Base-by-base conservation (phyloP, 2,329 filamentous ascomycete genomes). In the Leptoxyphium fumago region DNA sequence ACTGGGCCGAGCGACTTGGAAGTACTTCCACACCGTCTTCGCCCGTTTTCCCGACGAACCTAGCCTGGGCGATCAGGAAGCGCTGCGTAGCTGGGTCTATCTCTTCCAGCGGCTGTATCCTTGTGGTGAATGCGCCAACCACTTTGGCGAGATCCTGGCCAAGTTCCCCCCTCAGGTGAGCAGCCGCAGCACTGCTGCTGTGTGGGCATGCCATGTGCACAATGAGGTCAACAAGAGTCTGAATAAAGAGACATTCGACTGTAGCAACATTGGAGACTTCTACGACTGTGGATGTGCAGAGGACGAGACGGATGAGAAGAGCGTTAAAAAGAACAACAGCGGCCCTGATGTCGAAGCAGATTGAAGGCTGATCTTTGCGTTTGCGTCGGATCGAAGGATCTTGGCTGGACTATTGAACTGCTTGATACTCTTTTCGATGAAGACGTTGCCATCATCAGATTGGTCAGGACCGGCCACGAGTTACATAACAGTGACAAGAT, bases 261-360 rank as follows among this genome's bases (percentile, higher is more conserved):
- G 77, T 59, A 69, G 69, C 38, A 73, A 79, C 32, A 75, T 81
- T 45, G 77, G 76, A 2, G 75, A 78, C 46, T 78, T 78, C 50
- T 81, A 81, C 56, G 76, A 81, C 54, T 81, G 77, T 53, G 77
- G 77, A 29, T 80, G 77, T 57, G 73, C 68, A 18, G 73, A 75
- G 26, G 73, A 77, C 43, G 69, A 70, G 41, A 62, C 65, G 30
- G 61, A 46, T 9, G 49, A 38, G 21, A 26, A 26, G 7, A 26
- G 21, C 21, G 21, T 26, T n/a, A n/a, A n/a, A 26, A 26, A 26
- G 21, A 26, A 26, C 21, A 26, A 26, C 4, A 26, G 21, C 21
- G 7, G 21, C 7, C 3, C 21, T 7, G 21, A 26, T 26, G 3
- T 26, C 21, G 21, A 26, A 26, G 4, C 21, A 26, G 21, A 26